Base-by-base conservation (phyloP, 495 filamentous ascomycete genomes). In the Xylaria cubensis region DNA sequence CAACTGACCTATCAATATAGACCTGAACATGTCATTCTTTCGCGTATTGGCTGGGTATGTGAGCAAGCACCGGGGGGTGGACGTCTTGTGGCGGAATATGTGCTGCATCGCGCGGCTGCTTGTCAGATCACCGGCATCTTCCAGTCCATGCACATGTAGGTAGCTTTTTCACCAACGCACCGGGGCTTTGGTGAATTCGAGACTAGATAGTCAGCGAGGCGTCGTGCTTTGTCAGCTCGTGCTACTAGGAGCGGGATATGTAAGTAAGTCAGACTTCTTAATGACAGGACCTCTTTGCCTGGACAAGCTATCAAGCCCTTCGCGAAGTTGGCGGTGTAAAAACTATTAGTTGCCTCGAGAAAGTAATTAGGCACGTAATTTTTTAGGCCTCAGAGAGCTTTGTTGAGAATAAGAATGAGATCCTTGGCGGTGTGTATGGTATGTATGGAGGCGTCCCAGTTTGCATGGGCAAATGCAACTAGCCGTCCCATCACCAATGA, bases 101-200 rank as follows among this genome's bases (percentile, higher is more conserved):
- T 26, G 50, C 50, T 53, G 50, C 50, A 53, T 53, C 50, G 55
- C 34, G 29, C 55, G 34, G 55, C 55, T 59, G 26, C 55, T 61
- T 36, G 58, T 61, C 58, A 61, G 58, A 21, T 29, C 32, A 21
- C 58, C 58, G 58, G n/a, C 4, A 21, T 39, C 58, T 61, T 61
- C n/a, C 12, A 61, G 17, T 39, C 13, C 58, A 39, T 39, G 10
- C 5, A 61, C 6, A 39, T 41, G 53, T 24, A 29, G 26, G 26
- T 29, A 21, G 39, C 29, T 13, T 56, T 56, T 12, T 56, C 7
- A 41, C 58, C 17, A 41, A 9, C 21, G 17, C 6, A 61, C 39
- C 19, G 10, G 58, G 24, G 34, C 10, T 15, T 21, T 21, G 1
- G 19, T 34, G 9, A 29, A 7, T 39, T 39, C 32, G 56, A 61